These are phyloP conservation scores for Ilyonectria destructans DNA, from an alignment of 2,329 filamentous ascomycete species.

Conservation along the genomic window DNA sequence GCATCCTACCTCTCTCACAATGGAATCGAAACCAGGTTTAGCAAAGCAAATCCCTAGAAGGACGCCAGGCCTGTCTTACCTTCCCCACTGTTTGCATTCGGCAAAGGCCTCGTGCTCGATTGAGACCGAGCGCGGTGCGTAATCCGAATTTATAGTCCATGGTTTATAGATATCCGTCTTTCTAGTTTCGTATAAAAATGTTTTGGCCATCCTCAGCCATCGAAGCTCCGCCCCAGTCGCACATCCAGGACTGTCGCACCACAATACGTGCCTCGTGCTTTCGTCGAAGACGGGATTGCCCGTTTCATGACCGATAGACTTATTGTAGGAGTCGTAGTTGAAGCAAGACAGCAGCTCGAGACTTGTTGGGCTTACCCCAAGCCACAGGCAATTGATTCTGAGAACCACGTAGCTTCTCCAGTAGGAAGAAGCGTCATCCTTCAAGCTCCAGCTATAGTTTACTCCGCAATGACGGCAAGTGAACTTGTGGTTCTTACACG, in stretches of 20 bases:
- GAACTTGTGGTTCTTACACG: not conserved
- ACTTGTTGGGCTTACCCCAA: not conserved
- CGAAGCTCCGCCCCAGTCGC: conserved; percentile 8
- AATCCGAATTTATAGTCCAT: not conserved
- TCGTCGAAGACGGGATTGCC: conserved; percentile 16
- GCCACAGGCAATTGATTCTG: not conserved
- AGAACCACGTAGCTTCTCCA: not conserved
- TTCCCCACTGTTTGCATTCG: not conserved
- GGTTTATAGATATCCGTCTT: not conserved
- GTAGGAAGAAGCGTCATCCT: not conserved
- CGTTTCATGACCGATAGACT: not conserved
- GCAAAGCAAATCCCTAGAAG: not conserved
- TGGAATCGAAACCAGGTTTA: not conserved
- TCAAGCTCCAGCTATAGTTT: not conserved
- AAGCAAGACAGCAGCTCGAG: conserved; percentile 8
- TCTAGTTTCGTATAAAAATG: not conserved
- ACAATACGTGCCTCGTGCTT: conserved; percentile 17
- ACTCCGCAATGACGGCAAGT: conserved; percentile 3
- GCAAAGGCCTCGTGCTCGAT: not conserved
- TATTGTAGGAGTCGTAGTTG: not conserved
- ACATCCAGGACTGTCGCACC: conserved; percentile 22
- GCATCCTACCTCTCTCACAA: not conserved
- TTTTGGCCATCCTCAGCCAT: conserved; percentile 23
- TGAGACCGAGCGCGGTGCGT: not conserved
- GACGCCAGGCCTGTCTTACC: not conserved